Evolutionary conservation across 176 grass and related monocot species (phyloP).

Genomic region (Canna indica): DNA sequence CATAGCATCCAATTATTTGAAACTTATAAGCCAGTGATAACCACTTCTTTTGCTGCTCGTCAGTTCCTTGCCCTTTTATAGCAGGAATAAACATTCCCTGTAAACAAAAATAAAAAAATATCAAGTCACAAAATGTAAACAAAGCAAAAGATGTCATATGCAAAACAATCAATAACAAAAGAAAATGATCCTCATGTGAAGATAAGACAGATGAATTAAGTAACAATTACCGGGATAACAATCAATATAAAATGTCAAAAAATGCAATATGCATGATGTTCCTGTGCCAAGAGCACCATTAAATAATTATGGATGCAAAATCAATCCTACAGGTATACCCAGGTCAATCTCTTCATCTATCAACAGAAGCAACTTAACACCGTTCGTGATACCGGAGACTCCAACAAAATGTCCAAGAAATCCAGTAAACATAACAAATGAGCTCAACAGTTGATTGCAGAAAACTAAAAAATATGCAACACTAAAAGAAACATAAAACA

Average conservation of each 20-base stretch:
- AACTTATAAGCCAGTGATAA: constrained; percentile 74
- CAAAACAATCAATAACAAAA: not conserved
- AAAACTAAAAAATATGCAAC: not conserved
- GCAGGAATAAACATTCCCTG: constrained; percentile 99
- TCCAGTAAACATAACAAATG: not conserved
- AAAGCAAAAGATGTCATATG: constrained; percentile 12
- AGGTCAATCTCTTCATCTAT: not conserved
- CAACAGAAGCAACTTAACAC: not conserved
- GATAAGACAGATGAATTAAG: not conserved
- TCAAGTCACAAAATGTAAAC: not conserved
- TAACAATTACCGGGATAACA: not conserved
- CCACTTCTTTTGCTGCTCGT: constrained; percentile 96
- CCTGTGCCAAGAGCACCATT: not conserved
- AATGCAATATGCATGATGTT: no score
- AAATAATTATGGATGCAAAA: not conserved
- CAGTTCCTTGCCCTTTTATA: constrained; percentile 92
- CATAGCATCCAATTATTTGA: constrained; percentile 97
- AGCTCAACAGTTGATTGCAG: not conserved
- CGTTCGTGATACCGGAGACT: not conserved
- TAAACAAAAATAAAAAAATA: constrained; percentile 9
- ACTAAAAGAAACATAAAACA: no score
- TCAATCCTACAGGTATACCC: not conserved
- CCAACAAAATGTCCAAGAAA: not conserved
- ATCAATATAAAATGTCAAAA: not conserved
- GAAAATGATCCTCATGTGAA: not conserved